A percentile compares a stretch with the other conserved stretches of the same genome.
These are phyloP conservation scores for Wickerhamiella siamensis DNA, from an alignment of 805 yeast species.

Conservation along the genomic window DNA sequence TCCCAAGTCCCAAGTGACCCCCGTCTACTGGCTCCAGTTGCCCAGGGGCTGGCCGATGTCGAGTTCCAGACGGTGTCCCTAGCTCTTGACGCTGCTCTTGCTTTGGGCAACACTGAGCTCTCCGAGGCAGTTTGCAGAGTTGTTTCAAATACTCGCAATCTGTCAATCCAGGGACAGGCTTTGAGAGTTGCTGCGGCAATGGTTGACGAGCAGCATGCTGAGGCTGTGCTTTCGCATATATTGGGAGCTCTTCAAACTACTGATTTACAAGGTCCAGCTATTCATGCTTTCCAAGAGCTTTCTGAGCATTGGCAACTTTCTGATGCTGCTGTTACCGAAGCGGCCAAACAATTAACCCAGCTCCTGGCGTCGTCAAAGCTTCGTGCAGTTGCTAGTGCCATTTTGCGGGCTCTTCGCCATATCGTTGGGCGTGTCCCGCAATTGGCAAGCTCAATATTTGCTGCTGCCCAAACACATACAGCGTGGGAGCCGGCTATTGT, in stretches of 20 bases:
- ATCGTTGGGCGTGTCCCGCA: no score
- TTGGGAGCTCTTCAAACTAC: background rate
- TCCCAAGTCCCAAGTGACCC: conserved; percentile 8
- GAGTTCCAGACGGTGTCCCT: conserved; percentile 26
- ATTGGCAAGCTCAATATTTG: background rate
- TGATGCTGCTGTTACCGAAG: background rate
- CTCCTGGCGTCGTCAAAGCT: background rate
- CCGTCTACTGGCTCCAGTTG: conserved; percentile 20
- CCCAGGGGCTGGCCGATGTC: conserved; percentile 24
- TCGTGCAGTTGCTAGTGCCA: background rate
- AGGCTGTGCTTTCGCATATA: background rate
- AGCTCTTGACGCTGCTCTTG: conserved; percentile 24
- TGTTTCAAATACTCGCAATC: background rate
- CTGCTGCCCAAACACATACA: background rate
- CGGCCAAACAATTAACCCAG: background rate
- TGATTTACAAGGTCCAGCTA: background rate
- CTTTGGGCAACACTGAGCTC: conserved; percentile 9
- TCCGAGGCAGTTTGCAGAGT: background rate
- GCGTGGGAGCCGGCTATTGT: background rate
- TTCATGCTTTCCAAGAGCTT: background rate
- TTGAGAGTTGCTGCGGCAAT: background rate
- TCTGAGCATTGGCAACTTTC: background rate
- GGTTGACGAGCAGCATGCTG: background rate
- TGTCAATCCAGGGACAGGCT: background rate
- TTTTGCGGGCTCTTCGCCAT: background rate